Conservation (phyloP, 192 early-diverging fungal species). For the Coemansia furcata region DNA sequence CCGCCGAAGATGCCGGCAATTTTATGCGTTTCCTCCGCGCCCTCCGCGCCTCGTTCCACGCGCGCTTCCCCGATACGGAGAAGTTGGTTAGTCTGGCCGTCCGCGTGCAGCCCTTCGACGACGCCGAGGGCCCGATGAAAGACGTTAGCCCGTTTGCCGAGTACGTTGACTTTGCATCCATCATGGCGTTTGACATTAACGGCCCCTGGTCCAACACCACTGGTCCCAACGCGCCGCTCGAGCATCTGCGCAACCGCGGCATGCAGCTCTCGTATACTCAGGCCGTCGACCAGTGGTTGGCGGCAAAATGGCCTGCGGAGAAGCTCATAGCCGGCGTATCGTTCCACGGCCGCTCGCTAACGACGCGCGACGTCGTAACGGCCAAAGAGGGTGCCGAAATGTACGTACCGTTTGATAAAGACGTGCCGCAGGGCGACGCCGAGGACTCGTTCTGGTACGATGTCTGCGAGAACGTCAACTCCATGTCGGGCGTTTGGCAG, state of each 20-base stretch:
- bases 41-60: slow-evolving; percentile 38
- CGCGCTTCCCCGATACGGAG: slow-evolving; percentile 24
- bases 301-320: slow-evolving; percentile 58
- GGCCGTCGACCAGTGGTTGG: slow-evolving; percentile 56
- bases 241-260: slow-evolving; percentile 36
- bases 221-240: slow-evolving; percentile 63
- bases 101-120: slow-evolving; percentile 60
- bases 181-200: slow-evolving; percentile 69
- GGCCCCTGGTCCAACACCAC: slow-evolving; percentile 60
- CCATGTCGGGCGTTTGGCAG: slow-evolving; percentile 62
- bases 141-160: slow-evolving; percentile 61
- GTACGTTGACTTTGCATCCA: slow-evolving; percentile 63
- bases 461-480: slow-evolving; percentile 41
- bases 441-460: slow-evolving; percentile 52
- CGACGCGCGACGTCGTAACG: slow-evolving; percentile 43
- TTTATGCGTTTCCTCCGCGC: slow-evolving; percentile 42
- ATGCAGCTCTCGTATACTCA: slow-evolving; percentile 41
- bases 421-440: slow-evolving; percentile 58
- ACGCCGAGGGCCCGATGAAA: slow-evolving; percentile 48
- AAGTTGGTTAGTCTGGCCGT: slow-evolving; percentile 67
- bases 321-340: slow-evolving; percentile 64
- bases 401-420: slow-evolving; percentile 39
- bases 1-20: slow-evolving; percentile 41
- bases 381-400: slow-evolving; percentile 42
- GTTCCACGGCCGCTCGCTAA: slow-evolving; percentile 59